Base-by-base conservation (phyloP, 2,329 filamentous ascomycete species). In the Phaeosphaeriaceae sp. region DNA sequence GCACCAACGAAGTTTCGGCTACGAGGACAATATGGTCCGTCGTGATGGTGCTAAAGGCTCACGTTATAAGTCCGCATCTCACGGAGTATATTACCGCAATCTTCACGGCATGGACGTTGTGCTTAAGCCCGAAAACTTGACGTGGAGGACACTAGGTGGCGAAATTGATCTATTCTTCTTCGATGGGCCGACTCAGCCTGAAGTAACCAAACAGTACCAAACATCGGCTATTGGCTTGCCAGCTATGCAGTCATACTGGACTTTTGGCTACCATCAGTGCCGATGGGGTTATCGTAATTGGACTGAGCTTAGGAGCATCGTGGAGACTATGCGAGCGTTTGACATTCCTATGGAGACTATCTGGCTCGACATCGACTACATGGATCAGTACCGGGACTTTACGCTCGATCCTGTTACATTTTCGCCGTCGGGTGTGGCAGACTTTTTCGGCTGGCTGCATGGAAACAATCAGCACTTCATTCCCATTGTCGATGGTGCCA, bases 261-360 rank as follows among this genome's bases (percentile, higher is more conserved):
- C 87, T 0, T 84, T 95, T 52, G 91, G 91, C 0, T 93, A 82
- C 67, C 90, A 95, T 58, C 90, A 95, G 68, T 93, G 89, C 61
- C 82, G 89, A 50, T 94, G 90, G 86, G 90, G 90, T 1, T 94
- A 94, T 68, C 76, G 81, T 32, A 90, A 89, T 61, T 91, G 87
- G 84, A 82, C 83, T 1, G 79, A 84, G 21, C 66, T 90, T 3
- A 81, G 87, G 54, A 82, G 82, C 12, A 78, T 84, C 9, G 76
- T 83, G 26, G 73, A 80, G 39, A 79, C 77, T 42, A 83, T 81
- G 67, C 77, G 75, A 48, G 75, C 74, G 16, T 84, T 83, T 48
- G 73, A 77, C 23, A 85, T 86, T 46, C 83, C 83, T 0, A 70
- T 86, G 49, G 70, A 74, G 46, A 73, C 67, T 1, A 71, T 79